Conservation (phyloP, 176 grass and related monocot genomes). For the Calamus simplicifolius region DNA sequence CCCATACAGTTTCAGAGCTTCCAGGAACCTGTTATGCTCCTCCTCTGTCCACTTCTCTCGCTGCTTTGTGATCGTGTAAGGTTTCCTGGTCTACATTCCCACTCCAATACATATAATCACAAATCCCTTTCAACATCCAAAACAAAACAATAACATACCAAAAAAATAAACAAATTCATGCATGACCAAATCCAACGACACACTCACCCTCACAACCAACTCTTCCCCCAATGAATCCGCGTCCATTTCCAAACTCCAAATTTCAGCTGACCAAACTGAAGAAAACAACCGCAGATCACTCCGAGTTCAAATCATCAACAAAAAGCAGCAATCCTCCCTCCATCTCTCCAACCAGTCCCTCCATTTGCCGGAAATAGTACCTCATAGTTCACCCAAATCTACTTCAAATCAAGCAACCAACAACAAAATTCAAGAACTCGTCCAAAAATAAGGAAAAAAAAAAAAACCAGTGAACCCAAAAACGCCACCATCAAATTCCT, state of each 20-base stretch:
- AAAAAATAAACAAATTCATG: too few species aligned
- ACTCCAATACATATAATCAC: neutral
- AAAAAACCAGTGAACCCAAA: too few species aligned
- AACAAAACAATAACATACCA: too few species aligned
- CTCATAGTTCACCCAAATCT: conserved; percentile 46
- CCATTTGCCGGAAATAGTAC: conserved; percentile 51
- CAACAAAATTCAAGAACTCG: conserved; percentile 29
- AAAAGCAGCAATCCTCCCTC: conserved; percentile 63
- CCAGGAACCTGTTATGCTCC: conserved; percentile 87
- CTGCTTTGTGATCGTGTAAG: conserved; percentile 96
- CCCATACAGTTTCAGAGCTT: conserved; percentile 92
- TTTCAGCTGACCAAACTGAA: conserved; percentile 10
- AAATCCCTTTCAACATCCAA: too few species aligned
- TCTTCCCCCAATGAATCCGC: conserved; percentile 75
- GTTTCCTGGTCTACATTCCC: conserved; percentile 63
- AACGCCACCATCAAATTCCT: conserved; percentile 19
- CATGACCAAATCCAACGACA: neutral
- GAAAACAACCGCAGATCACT: conserved; percentile 40
- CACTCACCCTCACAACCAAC: conserved; percentile 59
- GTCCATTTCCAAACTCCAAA: conserved; percentile 51
- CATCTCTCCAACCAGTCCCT: conserved; percentile 63
- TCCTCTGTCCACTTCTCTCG: conserved; percentile 91
- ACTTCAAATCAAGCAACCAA: conserved; percentile 16
- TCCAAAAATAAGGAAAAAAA: too few species aligned
- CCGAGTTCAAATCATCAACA: conserved; percentile 66